Evolutionary conservation across 139 green algal species (phyloP).

Genomic region (Chlorella sp.): DNA sequence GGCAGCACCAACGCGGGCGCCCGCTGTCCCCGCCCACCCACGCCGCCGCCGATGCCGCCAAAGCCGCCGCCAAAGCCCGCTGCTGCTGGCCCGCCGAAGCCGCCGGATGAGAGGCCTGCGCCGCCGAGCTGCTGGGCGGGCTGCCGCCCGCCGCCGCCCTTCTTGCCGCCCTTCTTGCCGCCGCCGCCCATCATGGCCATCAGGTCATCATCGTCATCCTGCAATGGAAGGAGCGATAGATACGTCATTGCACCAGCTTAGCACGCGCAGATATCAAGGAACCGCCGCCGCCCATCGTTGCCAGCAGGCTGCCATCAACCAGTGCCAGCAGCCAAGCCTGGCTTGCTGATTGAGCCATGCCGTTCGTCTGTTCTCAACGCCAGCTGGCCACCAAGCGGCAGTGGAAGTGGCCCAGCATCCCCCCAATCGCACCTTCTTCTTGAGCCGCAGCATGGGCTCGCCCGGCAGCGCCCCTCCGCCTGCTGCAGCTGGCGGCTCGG

Average conservation of each 20-base stretch:
- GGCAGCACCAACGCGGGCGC: too few relatives aligned
- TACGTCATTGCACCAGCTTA: too few relatives aligned
- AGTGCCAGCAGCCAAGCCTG: too few relatives aligned
- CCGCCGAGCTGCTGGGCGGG: neutral
- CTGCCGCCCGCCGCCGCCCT: constrained; percentile 14
- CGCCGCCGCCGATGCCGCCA: constrained; percentile 13
- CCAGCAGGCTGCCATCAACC: too few relatives aligned
- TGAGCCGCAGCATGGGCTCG: constrained; percentile 9
- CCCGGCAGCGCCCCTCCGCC: neutral
- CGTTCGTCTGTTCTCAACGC: too few relatives aligned
- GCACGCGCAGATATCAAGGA: too few relatives aligned
- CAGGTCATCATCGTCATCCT: constrained; percentile 30
- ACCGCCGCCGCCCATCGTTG: too few relatives aligned
- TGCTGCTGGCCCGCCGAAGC: neutral
- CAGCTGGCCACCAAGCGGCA: too few relatives aligned
- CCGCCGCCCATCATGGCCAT: constrained; percentile 25
- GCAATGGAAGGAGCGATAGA: too few relatives aligned
- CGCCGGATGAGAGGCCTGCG: constrained; percentile 21
- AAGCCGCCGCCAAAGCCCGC: constrained; percentile 34
- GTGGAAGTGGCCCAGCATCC: too few relatives aligned
- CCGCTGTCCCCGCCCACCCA: constrained; percentile 24
- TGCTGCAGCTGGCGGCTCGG: neutral
- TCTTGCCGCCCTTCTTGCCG: constrained; percentile 21
- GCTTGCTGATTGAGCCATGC: too few relatives aligned
- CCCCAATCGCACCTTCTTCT: constrained; percentile 17